Base-by-base conservation (phyloP, 2,329 filamentous ascomycete genomes). In the Fusarium dlaminii region DNA sequence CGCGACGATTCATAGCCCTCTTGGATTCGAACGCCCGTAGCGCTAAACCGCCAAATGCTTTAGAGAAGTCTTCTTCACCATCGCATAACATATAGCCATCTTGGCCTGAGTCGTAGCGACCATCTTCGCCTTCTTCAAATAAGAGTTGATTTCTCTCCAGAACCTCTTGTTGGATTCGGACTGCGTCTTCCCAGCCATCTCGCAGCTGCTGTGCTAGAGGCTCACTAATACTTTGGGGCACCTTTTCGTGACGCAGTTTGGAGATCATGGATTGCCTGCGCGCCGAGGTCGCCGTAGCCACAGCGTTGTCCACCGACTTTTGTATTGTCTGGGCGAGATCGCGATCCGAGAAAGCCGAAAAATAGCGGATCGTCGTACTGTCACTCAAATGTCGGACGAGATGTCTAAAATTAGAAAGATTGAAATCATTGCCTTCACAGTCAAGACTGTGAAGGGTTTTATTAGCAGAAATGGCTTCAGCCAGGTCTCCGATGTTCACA, bases 381-480 rank as follows among this genome's bases (percentile, higher is more conserved):
- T 81, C 76, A 61, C 82, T 81, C 34, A 88, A 78, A 57, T 84
- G 84, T 69, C 83, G 83, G 27, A 86, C 82, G 32, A 88, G 77
- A 76, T 86, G 86, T 37, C 83, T 82, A 60, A 87, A 82, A 70
- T 86, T 86, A 29, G 87, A 87, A 40, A 88, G 80, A 70, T 87
- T 89, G 73, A 90, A 87, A 60, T 85, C 85, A 68, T 90, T 90
- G 71, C 86, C 84, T 45, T 87, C 85, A 73, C 87, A 88, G 76
- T 90, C 88, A 22, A 90, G 79, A 61, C 87, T 87, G 34, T 83
- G 82, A 7, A 90, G 82, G 1, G 84, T 84, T 66, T 80, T 82
- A 76, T 89, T 90, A 36, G 80, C 78, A 10, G 84, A 83, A 22
- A 90, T 83, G 5, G 86, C 86, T 45, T 83, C 84, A 45, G 87